phyloP scores from a whole-genome alignment of 106 monocot genomes.

The Chionographis japonica region DNA sequence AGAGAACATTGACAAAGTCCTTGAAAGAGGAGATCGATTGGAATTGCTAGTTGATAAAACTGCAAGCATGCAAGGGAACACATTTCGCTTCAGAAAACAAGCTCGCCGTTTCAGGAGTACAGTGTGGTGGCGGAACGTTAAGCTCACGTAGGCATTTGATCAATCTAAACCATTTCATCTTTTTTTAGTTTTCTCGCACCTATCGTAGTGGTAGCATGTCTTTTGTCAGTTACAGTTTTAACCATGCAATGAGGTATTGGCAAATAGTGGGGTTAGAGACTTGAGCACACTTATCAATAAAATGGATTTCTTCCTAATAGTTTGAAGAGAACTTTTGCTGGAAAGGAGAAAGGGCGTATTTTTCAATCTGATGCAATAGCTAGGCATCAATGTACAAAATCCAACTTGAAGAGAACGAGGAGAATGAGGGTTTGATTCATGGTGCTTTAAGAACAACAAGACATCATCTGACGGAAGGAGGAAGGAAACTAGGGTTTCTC shows the following conservation, averaged over 20 bases:
- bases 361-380: too few species aligned
- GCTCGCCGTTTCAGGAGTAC: slow-evolving; percentile 79
- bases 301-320: too few species aligned
- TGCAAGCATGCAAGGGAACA: slow-evolving; percentile 84
- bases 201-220: not conserved
- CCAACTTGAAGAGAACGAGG: too few species aligned
- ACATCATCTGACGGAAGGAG: too few species aligned
- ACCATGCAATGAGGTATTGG: not conserved
- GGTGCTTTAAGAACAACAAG: too few species aligned
- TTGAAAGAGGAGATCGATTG: slow-evolving; percentile 96
- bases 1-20: slow-evolving; percentile 95
- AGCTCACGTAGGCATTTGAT: slow-evolving; percentile 65
- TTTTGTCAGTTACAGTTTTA: not conserved
- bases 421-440: too few species aligned
- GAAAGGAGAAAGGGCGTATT: too few species aligned
- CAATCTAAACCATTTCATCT: not conserved
- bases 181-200: not conserved
- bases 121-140: slow-evolving; percentile 92
- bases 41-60: slow-evolving; percentile 97
- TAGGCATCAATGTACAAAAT: too few species aligned
- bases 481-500: too few species aligned
- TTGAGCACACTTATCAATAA: too few species aligned
- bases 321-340: too few species aligned
- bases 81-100: slow-evolving; percentile 84
- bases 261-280: too few species aligned